Conservation (phyloP, 2,329 filamentous ascomycete genomes). For the Trichophyton verrucosum region DNA sequence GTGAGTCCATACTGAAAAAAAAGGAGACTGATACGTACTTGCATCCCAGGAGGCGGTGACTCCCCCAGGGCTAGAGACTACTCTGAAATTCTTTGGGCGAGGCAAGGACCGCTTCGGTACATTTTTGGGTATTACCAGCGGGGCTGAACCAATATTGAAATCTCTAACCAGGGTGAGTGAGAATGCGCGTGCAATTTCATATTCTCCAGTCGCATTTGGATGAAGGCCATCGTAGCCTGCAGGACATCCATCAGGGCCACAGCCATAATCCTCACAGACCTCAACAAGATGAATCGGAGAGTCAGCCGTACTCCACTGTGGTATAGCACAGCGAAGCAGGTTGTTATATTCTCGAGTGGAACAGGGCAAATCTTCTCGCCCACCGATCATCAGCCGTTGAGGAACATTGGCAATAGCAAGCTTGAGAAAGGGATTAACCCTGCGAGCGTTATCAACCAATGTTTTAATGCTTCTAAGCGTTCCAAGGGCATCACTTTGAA, state of each 20-base stretch:
- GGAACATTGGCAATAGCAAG: background rate
- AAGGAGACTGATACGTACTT: background rate
- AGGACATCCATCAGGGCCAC: background rate
- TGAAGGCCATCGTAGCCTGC: background rate
- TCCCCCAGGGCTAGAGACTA: background rate
- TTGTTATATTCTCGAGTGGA: background rate
- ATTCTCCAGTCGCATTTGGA: conserved; percentile 1
- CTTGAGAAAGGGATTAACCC: background rate
- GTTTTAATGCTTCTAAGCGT: background rate
- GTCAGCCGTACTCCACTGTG: background rate
- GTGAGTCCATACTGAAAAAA: background rate
- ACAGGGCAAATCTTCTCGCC: background rate
- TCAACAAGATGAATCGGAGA: background rate
- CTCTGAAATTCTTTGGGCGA: background rate
- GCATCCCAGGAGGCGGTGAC: background rate
- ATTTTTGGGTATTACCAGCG: background rate
- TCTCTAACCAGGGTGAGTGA: background rate
- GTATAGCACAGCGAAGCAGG: background rate
- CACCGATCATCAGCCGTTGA: background rate
- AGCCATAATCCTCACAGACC: background rate
- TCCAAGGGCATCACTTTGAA: background rate
- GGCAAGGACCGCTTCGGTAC: background rate
- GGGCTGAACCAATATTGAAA: background rate
- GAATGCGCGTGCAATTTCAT: conserved; percentile 1
- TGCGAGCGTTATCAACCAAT: background rate